Evolutionary conservation across 2,329 filamentous ascomycete genomes (phyloP).

Genomic region (Cladophialophora immunda): DNA sequence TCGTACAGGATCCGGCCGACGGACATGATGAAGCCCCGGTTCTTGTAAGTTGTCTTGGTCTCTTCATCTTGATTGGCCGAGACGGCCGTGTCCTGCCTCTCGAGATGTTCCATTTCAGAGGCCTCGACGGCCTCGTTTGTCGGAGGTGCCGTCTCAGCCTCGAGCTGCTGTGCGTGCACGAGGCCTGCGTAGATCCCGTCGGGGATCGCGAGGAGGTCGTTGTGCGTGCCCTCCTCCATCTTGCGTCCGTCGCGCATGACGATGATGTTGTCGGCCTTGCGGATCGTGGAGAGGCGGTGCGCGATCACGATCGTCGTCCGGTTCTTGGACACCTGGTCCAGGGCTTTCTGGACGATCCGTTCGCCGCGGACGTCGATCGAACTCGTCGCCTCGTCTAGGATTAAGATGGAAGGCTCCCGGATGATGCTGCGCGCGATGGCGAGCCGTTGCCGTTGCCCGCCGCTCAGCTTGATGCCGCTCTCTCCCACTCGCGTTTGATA

Average conservation of each 20-base stretch:
- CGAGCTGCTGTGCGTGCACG: conserved; percentile 39
- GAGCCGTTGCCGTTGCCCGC: conserved; percentile 85
- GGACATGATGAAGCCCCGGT: conserved; percentile 38
- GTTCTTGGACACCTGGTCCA: conserved; percentile 64
- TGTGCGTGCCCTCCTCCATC: conserved; percentile 78
- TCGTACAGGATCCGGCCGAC: conserved; percentile 48
- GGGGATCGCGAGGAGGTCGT: conserved; percentile 69
- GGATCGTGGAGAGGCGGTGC: conserved; percentile 75
- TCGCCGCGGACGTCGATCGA: conserved; percentile 68
- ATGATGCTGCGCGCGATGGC: conserved; percentile 78
- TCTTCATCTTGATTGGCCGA: conserved; percentile 21
- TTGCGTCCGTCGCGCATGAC: conserved; percentile 76
- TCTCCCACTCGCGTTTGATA: conserved; percentile 81
- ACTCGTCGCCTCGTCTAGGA: conserved; percentile 80
- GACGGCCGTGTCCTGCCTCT: conserved; percentile 21
- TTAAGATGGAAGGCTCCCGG: conserved; percentile 70
- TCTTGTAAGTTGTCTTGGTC: conserved; percentile 26
- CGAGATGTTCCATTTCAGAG: conserved; percentile 23
- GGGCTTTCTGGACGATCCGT: conserved; percentile 62
- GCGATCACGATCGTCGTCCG: conserved; percentile 82
- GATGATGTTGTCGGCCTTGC: conserved; percentile 79
- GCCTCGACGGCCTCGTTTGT: conserved; percentile 16
- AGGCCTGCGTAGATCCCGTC: conserved; percentile 66
- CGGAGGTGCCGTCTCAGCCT: conserved; percentile 50
- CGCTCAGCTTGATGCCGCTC: conserved; percentile 77